Evolutionary conservation across 148 eudicot species (phyloP), one percentile per base, ranked within the genome.

Genomic region (Rhododendron molle): DNA sequence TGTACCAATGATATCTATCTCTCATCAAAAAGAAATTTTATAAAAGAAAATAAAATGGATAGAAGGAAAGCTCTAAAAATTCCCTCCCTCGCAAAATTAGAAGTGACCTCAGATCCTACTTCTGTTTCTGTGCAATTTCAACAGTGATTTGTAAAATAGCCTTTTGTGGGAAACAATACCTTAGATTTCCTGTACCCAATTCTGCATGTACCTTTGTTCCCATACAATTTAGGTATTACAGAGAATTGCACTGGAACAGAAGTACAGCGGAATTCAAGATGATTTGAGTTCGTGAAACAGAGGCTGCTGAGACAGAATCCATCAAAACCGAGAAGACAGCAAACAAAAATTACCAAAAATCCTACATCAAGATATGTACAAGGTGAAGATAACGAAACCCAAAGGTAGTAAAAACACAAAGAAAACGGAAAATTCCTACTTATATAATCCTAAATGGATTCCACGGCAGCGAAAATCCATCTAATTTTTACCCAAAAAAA

Each of bases 341-440:
- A 50, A 50, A 50, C 30, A 26, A 56, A 79, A 50, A 46, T 26
- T 79, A 15, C 40, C 16, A 21, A 52, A 80, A 49, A 50, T 67
- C 36, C 78, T 69, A 46, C 72, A 46, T 14, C 30, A 71, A 28
- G 30, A 40, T 83, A 83, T 81, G 60, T 44, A 81, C 85, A 67
- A 10, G 72, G 72, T 14, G 14, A 49, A 28, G 1, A 32, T 4
- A 86, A 12, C 28, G 78, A 78, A 58, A n/a, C 36, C 58, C 60
- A 26, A 28, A 50, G 73, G 34, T 26, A 69, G 7, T 34, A 15
- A 79, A 54, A 54, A 60, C 65, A 38, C 23, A 52, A 40, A 36
- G 21, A 26, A 54, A 23, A 81, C 16, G 36, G 26, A 56, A 6
- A 14, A 67, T 8, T 44, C 54, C 81, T 44, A 69, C 43, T 32